Evolutionary conservation across 768 basidiomycete genomes (phyloP), one percentile per base, ranked within the genome.

Genomic region (Lactarius hatsudake): DNA sequence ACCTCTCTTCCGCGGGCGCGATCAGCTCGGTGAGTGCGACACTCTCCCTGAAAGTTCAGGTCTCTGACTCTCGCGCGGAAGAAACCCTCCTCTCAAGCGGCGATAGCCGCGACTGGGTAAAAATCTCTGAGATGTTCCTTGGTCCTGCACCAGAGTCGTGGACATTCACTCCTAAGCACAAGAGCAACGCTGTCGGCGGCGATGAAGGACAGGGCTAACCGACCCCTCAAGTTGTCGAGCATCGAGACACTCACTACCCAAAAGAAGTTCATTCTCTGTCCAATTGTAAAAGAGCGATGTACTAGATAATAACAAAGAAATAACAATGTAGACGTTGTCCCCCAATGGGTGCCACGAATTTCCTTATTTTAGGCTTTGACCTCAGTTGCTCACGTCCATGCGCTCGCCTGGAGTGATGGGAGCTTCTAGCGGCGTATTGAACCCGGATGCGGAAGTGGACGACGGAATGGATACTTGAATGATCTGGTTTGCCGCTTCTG

Each of bases 51-150:
- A 34, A 72, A 36, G 59, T 54, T 70, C 40, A 48, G 10, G 23
- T 57, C 43, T 56, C 61, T 10, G 38, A 61, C 32, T 59, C 45
- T 23, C 66, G 43, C 30, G 38, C 30, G 57, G 28, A 72, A 94
- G 93, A 96, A 82, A 93, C 92, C 0, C 79, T 96, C 7, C 81
- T 96, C 6, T 87, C 93, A 5, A 94, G 92, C 72, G 81, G 83
- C 2, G 84, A 92, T 73, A 89, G 90, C 74, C 79, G 82, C 45
- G 93, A 96, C 74, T 96, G 95, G 95, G 90, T 96, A 51, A 92
- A 87, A 79, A 87, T 99, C 56, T 91, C 91, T 1, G 93, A 96
- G 78, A 95, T 96, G 91, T 97, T 97, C 79, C 79, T 98, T 30
- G 96, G 96, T 1, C 89, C 89, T 64, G 84, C 86, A 1, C 95